Conservation (phyloP, 2,329 filamentous ascomycete species). For the Stagonosporopsis vannaccii region DNA sequence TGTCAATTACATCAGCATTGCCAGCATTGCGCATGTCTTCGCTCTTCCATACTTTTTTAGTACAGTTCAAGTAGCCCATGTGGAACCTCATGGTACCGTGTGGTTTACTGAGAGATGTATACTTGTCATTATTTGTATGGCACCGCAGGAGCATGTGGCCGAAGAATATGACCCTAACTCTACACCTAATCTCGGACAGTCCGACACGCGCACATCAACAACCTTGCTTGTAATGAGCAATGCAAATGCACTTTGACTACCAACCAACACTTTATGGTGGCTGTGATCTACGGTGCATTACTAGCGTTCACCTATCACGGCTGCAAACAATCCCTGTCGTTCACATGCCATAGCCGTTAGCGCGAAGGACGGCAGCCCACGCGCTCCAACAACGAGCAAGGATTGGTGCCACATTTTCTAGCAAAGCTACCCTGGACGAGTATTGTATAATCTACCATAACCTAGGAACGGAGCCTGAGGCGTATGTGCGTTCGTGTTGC, state of each 20-base stretch:
- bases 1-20: background rate
- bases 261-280: slow-evolving; percentile 1
- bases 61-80: no score
- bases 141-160: background rate
- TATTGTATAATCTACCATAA: background rate
- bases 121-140: background rate
- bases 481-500: slow-evolving; percentile 3
- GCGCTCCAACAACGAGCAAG: slow-evolving; percentile 2
- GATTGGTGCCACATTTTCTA: slow-evolving; percentile 8
- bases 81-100: no score
- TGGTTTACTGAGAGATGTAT: background rate
- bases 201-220: background rate
- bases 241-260: background rate
- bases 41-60: background rate
- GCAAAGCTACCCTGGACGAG: background rate
- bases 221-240: background rate
- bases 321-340: slow-evolving; percentile 2
- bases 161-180: background rate
- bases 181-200: background rate
- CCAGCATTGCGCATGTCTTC: background rate
- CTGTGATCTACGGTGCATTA: slow-evolving; percentile 15
- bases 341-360: slow-evolving; percentile 9
- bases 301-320: slow-evolving; percentile 16
- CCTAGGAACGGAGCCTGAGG: background rate
- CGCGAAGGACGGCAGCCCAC: slow-evolving; percentile 7